A percentile compares a stretch with the other conserved stretches of the same genome.
phyloP scores from a whole-genome alignment of 2,329 filamentous ascomycete species.

The Trichoderma hamatum region DNA sequence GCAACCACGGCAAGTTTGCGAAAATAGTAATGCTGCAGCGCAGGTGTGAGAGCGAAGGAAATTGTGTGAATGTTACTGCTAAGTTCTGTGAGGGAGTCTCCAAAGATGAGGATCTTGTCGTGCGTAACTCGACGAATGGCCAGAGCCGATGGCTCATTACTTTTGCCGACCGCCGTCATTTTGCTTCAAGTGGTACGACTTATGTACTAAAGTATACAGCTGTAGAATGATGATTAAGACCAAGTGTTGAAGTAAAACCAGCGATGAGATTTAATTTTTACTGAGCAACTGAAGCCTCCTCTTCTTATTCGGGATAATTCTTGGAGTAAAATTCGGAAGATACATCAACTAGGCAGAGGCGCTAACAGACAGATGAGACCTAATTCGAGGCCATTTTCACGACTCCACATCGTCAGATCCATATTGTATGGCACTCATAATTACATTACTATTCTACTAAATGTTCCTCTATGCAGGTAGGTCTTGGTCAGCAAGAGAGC shows the following conservation, averaged over 20 bases:
- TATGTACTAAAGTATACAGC: background rate
- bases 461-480: background rate
- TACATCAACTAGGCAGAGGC: background rate
- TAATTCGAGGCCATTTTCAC: background rate
- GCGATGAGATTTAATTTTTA: background rate
- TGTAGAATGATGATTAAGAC: no score
- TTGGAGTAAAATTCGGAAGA: constrained; percentile 16
- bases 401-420: background rate
- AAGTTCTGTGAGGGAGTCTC: constrained; percentile 15
- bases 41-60: constrained; percentile 11
- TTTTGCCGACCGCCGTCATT: background rate
- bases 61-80: constrained; percentile 11
- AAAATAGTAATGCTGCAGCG: constrained; percentile 15
- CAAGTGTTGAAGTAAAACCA: no score
- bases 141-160: background rate
- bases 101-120: constrained; percentile 13
- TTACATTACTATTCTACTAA: background rate
- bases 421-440: background rate
- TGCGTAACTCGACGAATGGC: constrained; percentile 14
- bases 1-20: constrained; percentile 14
- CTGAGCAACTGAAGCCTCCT: background rate
- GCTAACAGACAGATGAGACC: background rate
- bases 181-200: background rate
- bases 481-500: background rate
- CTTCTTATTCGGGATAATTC: background rate